Conservation (phyloP, 2,329 filamentous ascomycete species). For the Pseudocercospora macadamiae region DNA sequence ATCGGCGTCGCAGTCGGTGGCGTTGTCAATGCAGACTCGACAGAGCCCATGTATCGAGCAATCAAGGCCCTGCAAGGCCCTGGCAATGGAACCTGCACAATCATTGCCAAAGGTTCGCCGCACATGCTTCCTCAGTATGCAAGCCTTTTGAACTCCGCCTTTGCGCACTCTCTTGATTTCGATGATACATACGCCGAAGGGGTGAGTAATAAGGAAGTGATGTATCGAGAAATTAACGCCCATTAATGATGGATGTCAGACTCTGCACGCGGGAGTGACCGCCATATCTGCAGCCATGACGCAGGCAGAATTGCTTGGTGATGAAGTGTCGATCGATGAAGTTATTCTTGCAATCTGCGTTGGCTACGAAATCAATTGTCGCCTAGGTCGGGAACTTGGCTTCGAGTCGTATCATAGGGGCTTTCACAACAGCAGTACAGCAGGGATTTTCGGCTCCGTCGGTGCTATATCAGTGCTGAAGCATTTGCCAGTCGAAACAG, state of each 20-base stretch:
- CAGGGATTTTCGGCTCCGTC: slow-evolving; percentile 43
- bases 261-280: slow-evolving; percentile 47
- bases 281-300: slow-evolving; percentile 44
- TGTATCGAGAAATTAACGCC: not conserved
- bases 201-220: slow-evolving; percentile 10
- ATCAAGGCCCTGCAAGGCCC: slow-evolving; percentile 32
- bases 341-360: slow-evolving; percentile 40
- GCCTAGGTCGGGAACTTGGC: slow-evolving; percentile 40
- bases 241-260: slow-evolving; percentile 15
- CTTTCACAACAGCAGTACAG: slow-evolving; percentile 44
- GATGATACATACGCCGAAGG: slow-evolving; percentile 50
- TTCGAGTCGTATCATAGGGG: slow-evolving; percentile 40
- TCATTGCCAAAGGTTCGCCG: slow-evolving; percentile 41
- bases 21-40: slow-evolving; percentile 31
- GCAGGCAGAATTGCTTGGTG: slow-evolving; percentile 35
- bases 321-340: slow-evolving; percentile 20
- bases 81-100: slow-evolving; percentile 34
- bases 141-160: slow-evolving; percentile 46
- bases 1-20: slow-evolving; percentile 35
- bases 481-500: slow-evolving; percentile 25
- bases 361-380: slow-evolving; percentile 41
- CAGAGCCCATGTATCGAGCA: slow-evolving; percentile 32
- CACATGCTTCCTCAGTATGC: slow-evolving; percentile 44
- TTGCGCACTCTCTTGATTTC: slow-evolving; percentile 50
- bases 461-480: slow-evolving; percentile 39